Conservation (phyloP, 441 rosid genomes). For the Aleurites moluccanus region DNA sequence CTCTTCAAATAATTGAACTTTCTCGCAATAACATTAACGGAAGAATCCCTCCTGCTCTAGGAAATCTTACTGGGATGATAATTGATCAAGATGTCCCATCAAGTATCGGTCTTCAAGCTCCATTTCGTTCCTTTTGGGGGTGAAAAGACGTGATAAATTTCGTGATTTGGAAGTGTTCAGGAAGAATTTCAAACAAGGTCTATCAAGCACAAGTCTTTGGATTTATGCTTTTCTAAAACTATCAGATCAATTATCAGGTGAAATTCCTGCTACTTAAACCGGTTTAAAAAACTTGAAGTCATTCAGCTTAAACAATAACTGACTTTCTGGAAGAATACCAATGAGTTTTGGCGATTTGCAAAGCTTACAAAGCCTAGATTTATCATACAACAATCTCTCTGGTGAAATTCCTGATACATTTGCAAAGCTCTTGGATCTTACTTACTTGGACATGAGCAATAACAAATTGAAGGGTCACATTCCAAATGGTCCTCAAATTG, state of each 20-base stretch:
- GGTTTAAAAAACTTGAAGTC: conserved; percentile 31
- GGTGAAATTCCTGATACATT: conserved; percentile 35
- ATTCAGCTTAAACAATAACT: conserved; percentile 36
- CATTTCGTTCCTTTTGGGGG: not conserved
- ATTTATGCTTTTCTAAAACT: conserved; percentile 33
- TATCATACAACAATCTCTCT: conserved; percentile 35
- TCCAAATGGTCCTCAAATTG: conserved; percentile 39
- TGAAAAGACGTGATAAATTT: conserved; percentile 4
- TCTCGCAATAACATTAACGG: conserved; percentile 36
- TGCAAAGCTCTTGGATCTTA: conserved; percentile 22
- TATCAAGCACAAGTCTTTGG: conserved; percentile 17
- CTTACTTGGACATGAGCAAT: conserved; percentile 34
- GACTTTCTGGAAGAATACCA: conserved; percentile 34
- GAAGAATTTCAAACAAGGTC: conserved; percentile 34
- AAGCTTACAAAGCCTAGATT: conserved; percentile 35
- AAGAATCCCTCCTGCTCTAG: conserved; percentile 33
- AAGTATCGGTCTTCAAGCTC: not conserved
- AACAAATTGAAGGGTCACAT: conserved; percentile 36
- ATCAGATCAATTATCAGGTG: conserved; percentile 34
- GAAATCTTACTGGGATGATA: conserved; percentile 34
- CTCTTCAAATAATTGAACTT: conserved; percentile 37
- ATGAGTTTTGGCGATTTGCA: conserved; percentile 28
- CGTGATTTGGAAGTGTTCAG: conserved; percentile 30
- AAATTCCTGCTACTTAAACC: conserved; percentile 35
- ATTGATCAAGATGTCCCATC: conserved; percentile 1